phyloP scores from a whole-genome alignment of 768 basidiomycete genomes.

The Suillus bovinus region DNA sequence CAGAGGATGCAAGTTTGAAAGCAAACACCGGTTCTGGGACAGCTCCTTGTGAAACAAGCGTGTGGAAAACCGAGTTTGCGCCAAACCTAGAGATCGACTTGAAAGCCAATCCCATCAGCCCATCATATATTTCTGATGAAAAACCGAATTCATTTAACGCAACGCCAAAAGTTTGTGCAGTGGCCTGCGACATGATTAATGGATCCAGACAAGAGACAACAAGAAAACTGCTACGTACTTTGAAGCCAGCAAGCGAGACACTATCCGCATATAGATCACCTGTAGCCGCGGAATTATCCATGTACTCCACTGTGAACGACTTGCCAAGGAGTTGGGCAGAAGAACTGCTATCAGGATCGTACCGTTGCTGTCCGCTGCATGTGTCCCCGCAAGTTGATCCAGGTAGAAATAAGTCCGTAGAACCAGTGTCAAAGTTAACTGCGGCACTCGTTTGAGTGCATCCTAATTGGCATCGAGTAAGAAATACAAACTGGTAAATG shows the following conservation, averaged over 20 bases:
- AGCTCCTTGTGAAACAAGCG: conserved; percentile 39
- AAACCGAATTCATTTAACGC: conserved; percentile 20
- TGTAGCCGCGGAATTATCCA: conserved; percentile 40
- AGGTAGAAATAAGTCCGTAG: conserved; percentile 36
- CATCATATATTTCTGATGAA: conserved; percentile 20
- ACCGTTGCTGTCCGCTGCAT: conserved; percentile 36
- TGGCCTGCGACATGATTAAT: conserved; percentile 23
- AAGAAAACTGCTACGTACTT: conserved; percentile 19
- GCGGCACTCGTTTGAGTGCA: background rate
- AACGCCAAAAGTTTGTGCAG: conserved; percentile 24
- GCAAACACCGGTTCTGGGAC: conserved; percentile 36
- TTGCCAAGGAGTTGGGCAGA: conserved; percentile 25
- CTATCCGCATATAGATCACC: conserved; percentile 42
- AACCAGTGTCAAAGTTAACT: conserved; percentile 38
- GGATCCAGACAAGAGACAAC: background rate
- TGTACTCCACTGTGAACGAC: conserved; percentile 40
- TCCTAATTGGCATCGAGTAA: too few relatives aligned
- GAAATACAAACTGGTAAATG: conserved; percentile 19
- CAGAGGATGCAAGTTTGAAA: conserved; percentile 38
- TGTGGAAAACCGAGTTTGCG: conserved; percentile 41
- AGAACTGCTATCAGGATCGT: conserved; percentile 34
- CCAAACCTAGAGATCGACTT: conserved; percentile 35
- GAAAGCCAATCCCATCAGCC: conserved; percentile 45
- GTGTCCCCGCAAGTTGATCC: conserved; percentile 22
- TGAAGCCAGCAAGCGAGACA: conserved; percentile 36